Base-by-base conservation (phyloP, 805 yeast genomes). In the Wickerhamomyces bisporus region DNA sequence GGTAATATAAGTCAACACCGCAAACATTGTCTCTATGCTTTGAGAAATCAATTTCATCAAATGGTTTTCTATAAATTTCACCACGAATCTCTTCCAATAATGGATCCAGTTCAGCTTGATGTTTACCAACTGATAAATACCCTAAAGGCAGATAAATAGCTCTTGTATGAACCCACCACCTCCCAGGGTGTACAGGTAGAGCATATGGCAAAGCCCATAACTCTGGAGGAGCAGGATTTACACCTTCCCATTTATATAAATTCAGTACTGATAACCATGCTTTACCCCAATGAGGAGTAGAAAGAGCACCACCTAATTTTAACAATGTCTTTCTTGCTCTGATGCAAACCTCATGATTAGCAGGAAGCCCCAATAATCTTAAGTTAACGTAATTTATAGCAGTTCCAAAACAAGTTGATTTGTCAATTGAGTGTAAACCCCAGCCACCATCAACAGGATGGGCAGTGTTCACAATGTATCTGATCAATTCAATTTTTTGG, bases 371-470 rank as follows among this genome's bases (percentile, higher is more conserved):
- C 35, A 91, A 62, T 12, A 93, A 60, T 44, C 99, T 71, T 43
- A 93, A 66, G n/a, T 67, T 65, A 7, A 91, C 81, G 59, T 93
- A 93, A 60, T 88, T 89, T 49, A 93, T 72, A 0, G 86, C 70
- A 2, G 99, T 93, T 5, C 99, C 98, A 58, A 89, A 89, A 48
- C 93, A 93, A 0, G 99, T 93, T 8, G 93, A 80, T 58, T 91
- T 93, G 57, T 93, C 99, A 36, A 77, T 79, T 5, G 88, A 77
- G 58, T 93, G 97, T 27, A 93, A 68, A 0, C 99, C 99, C 99
- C 99, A 93, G 2, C 98, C 99, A n/a, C 99, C 99, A 60, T 93
- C 98, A 1, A 89, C 96, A 0, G 97, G 97, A 57, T 93, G 96
- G 0, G 97, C 81, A 0, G 86, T 75, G 57, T 93, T 93, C n/a